Percentiles rank a stretch among this genome's conserved stretches.
These are phyloP conservation scores for Hysterangium stoloniferum DNA, from an alignment of 768 basidiomycete genomes.

Conservation along the genomic window DNA sequence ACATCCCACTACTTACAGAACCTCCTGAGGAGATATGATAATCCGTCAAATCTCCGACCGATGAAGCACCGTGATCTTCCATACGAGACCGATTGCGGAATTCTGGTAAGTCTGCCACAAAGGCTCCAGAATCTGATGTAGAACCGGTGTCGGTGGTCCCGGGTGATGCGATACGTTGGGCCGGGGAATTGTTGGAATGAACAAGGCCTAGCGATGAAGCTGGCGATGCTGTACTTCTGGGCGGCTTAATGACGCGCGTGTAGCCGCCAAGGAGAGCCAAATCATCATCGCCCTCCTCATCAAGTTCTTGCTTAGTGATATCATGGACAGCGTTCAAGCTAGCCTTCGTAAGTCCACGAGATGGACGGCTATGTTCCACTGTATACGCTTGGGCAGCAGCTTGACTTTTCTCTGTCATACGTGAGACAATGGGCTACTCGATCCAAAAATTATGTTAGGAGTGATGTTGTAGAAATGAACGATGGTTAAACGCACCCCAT, in stretches of 20 bases:
- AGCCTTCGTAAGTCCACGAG: neutral
- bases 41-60: neutral
- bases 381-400: neutral
- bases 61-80: neutral
- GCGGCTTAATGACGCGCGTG: constrained; percentile 2
- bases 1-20: constrained; percentile 7
- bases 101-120: neutral
- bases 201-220: neutral
- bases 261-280: constrained; percentile 7
- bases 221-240: neutral
- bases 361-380: neutral
- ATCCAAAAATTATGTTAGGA: neutral
- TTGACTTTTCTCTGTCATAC: constrained; percentile 9
- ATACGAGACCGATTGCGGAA: neutral
- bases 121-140: neutral
- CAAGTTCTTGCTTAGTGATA: neutral
- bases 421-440: constrained; percentile 7
- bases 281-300: constrained; percentile 3
- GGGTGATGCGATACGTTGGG: constrained; percentile 1
- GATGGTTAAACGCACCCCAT: constrained; percentile 2
- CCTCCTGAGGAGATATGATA: constrained; percentile 4
- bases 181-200: constrained; percentile 1
- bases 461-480: neutral
- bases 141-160: constrained; percentile 4
- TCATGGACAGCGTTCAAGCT: neutral